Conservation (phyloP, 2,329 filamentous ascomycete species). For the Pseudogymnoascus sp. region DNA sequence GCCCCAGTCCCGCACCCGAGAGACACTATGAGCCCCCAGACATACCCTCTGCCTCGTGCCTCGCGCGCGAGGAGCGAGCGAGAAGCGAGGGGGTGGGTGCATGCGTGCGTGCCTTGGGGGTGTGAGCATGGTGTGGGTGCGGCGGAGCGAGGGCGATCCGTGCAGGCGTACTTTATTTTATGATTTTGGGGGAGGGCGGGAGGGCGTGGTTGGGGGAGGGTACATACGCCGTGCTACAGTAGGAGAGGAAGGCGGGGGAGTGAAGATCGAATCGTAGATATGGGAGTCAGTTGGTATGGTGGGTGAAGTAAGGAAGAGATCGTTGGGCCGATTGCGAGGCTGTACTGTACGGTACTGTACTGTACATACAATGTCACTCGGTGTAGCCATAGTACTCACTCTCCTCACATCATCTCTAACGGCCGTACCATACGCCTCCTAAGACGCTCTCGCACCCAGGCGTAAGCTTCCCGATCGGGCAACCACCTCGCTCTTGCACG, state of each 20-base stretch:
- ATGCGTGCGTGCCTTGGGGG: neutral
- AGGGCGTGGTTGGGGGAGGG: too few relatives aligned
- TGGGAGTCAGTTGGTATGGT: too few relatives aligned
- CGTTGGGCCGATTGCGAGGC: too few relatives aligned
- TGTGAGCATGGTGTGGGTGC: neutral
- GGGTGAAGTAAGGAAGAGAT: too few relatives aligned
- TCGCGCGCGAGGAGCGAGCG: too few relatives aligned
- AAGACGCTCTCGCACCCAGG: neutral
- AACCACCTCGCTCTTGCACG: neutral
- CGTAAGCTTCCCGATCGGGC: neutral
- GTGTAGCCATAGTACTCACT: neutral
- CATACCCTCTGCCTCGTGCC: neutral
- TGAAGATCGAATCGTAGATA: too few relatives aligned
- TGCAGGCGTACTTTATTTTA: neutral
- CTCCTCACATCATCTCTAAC: neutral
- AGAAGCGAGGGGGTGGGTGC: too few relatives aligned
- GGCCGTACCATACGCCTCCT: too few relatives aligned
- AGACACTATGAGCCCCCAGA: neutral
- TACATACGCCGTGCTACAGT: neutral
- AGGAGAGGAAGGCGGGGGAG: too few relatives aligned
- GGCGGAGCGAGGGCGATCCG: neutral
- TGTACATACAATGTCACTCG: too few relatives aligned
- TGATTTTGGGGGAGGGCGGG: neutral
- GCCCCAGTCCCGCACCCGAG: neutral
- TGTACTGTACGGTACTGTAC: neutral